phyloP scores from a whole-genome alignment of 2,329 filamentous ascomycete species.

The Aspergillus neoniger region DNA sequence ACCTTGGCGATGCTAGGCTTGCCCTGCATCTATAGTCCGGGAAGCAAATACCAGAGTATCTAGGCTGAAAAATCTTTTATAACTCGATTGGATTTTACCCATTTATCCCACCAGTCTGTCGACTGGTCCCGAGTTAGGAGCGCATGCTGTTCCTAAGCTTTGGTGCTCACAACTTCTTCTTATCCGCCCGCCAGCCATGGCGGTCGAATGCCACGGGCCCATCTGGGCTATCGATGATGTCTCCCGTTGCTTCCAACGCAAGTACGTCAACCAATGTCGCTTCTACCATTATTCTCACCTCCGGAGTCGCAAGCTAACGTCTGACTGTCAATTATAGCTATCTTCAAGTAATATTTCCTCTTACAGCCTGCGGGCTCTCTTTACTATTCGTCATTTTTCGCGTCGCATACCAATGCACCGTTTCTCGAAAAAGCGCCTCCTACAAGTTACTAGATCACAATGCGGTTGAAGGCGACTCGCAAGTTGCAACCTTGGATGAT shows the following conservation, averaged over 20 bases:
- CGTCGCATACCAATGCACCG: constrained; percentile 55
- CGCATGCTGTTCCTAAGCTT: constrained; percentile 14
- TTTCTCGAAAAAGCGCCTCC: constrained; percentile 55
- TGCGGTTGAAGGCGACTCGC: constrained; percentile 48
- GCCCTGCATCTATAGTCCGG: constrained; percentile 23
- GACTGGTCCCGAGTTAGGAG: constrained; percentile 5
- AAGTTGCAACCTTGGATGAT: constrained; percentile 55
- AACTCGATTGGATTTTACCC: not conserved
- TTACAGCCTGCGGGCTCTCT: constrained; percentile 70
- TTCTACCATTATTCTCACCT: not conserved
- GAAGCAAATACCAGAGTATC: not conserved
- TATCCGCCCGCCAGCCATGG: constrained; percentile 44
- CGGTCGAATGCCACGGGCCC: constrained; percentile 58
- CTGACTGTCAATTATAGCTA: constrained; percentile 55
- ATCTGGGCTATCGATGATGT: constrained; percentile 65
- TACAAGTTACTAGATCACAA: constrained; percentile 55
- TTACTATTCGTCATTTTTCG: constrained; percentile 65
- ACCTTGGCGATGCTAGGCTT: constrained; percentile 28
- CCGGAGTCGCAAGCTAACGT: not conserved
- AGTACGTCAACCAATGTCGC: constrained; percentile 38
- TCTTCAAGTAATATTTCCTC: constrained; percentile 76
- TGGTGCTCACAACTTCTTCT: constrained; percentile 5
- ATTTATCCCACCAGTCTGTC: not conserved
- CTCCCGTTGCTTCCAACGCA: constrained; percentile 61
- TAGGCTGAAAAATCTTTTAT: not conserved